Percentiles rank a stretch among this genome's conserved stretches.
phyloP scores from a whole-genome alignment of 257 asterid genomes.

The Linderniella brevidens region DNA sequence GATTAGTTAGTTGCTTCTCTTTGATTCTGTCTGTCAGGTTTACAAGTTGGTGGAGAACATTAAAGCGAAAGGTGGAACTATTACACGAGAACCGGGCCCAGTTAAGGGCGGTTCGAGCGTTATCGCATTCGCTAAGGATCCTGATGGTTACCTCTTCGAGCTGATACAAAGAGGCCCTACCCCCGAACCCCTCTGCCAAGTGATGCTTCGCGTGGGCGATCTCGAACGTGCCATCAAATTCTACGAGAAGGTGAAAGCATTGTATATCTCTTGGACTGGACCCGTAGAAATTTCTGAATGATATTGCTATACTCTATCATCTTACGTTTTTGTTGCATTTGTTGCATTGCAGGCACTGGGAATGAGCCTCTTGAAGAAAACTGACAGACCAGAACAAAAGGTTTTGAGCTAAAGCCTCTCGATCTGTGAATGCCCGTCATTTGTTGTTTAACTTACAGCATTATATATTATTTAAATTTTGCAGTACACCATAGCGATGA shows the following conservation, averaged over 20 bases:
- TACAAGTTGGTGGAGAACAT: conserved; percentile 73
- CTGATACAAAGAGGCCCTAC: conserved; percentile 80
- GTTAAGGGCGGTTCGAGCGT: conserved; percentile 87
- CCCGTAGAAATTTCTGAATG: not conserved
- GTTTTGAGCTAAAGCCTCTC: no score
- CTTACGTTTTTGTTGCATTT: not conserved
- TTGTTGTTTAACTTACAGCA: no score
- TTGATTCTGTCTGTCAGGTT: conserved; percentile 29
- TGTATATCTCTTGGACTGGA: not conserved
- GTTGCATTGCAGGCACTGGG: conserved; percentile 61
- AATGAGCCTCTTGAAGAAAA: conserved; percentile 59
- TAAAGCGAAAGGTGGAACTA: conserved; percentile 83
- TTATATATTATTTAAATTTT: not conserved
- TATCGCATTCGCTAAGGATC: conserved; percentile 94
- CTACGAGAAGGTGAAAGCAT: conserved; percentile 61
- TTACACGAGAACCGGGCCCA: conserved; percentile 96
- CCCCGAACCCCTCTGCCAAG: conserved; percentile 98
- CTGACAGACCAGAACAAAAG: conserved; percentile 88
- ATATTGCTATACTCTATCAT: not conserved
- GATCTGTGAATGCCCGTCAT: no score
- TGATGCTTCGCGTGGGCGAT: conserved; percentile 99
- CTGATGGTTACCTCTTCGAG: conserved; percentile 92
- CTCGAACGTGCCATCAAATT: conserved; percentile 92
- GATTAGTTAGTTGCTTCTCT: conserved; percentile 6
- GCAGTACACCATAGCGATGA: conserved; percentile 89